Conservation (phyloP, 2,329 filamentous ascomycete genomes). For the Fusarium foetens region DNA sequence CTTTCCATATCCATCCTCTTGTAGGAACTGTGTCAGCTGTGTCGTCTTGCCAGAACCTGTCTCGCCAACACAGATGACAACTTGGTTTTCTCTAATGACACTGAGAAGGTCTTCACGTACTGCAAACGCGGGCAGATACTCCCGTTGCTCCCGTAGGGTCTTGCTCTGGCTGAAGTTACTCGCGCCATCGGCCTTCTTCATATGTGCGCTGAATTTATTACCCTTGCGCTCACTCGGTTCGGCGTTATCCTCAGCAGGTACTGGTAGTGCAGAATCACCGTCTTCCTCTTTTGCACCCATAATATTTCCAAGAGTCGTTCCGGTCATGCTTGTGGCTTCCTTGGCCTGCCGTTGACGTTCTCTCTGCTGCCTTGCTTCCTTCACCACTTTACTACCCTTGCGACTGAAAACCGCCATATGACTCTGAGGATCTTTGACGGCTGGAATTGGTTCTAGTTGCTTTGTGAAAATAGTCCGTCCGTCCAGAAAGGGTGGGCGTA, state of each 20-base stretch:
- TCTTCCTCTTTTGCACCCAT: slow-evolving; percentile 96
- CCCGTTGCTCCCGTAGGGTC: slow-evolving; percentile 86
- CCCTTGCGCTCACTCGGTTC: slow-evolving; percentile 61
- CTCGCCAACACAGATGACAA: slow-evolving; percentile 95
- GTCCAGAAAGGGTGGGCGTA: slow-evolving; percentile 93
- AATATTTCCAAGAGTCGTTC: slow-evolving; percentile 91
- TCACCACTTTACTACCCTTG: slow-evolving; percentile 93
- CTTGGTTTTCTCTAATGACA: slow-evolving; percentile 96
- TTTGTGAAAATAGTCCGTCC: slow-evolving; percentile 97
- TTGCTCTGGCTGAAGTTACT: slow-evolving; percentile 96
- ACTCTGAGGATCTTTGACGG: slow-evolving; percentile 91
- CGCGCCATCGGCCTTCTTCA: slow-evolving; percentile 86
- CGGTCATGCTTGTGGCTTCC: slow-evolving; percentile 91
- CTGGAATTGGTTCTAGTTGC: slow-evolving; percentile 93
- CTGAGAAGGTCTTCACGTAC: slow-evolving; percentile 92
- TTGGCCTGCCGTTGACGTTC: slow-evolving; percentile 95
- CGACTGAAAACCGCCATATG: slow-evolving; percentile 99
- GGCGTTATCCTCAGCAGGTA: slow-evolving; percentile 75
- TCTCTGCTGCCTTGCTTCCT: slow-evolving; percentile 88
- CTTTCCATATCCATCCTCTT: slow-evolving; percentile 93
- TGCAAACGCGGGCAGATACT: slow-evolving; percentile 94
- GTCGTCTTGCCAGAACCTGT: slow-evolving; percentile 98
- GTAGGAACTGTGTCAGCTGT: slow-evolving; percentile 93
- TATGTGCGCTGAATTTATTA: slow-evolving; percentile 87
- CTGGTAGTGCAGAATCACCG: slow-evolving; percentile 86